Base-by-base conservation (phyloP, 345 rosid species). In the Camelina sativa region DNA sequence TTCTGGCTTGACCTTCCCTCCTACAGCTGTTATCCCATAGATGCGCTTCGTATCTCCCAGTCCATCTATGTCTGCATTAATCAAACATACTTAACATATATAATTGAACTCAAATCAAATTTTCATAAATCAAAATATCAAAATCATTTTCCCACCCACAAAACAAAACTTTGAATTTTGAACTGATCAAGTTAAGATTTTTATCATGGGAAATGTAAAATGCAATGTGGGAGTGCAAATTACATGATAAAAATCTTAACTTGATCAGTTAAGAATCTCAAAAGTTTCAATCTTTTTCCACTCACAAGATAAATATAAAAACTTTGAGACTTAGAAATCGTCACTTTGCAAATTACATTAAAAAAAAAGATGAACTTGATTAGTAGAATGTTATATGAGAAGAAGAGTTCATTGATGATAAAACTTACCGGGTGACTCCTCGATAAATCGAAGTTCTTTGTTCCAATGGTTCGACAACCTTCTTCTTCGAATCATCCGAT, bases 21-120 rank as follows among this genome's bases (percentile, higher is more conserved):
- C 91, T 89, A 82, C 95, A 91, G 93, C 96, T 94, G 84, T 91
- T 94, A 74, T 94, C 98, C 98, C 98, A 94, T 2, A 94, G 96
- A 82, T 91, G 96, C 40, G 98, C 98, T 81, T 93, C 98, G 70
- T 88, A 91, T 88, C 98, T 86, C 9, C 98, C 98, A 60, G 98
- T 93, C 97, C 97, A 89, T 79, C 97, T 77, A 68, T 91, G 97
- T 72, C 98, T 94, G 83, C 76, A 66, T 72, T 71, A 62, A 59
- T 53, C 69, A 48, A 22, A 48, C 53, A 34, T 34, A 34, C 1
- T 6, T 34, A 32, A 71, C 11, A 48, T 6, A 16, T 2, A 60
- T 10, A 4, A 32, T 38, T 9, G 19, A 50, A 12, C 62, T 62
- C 61, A 50, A 50, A 7, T 41, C 66, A 28, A n/a, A 28, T 5